Evolutionary conservation across 1,139 yeast species (phyloP), one percentile per base, ranked within the genome.

Genomic region (Geotrichum citri-aurantii): DNA sequence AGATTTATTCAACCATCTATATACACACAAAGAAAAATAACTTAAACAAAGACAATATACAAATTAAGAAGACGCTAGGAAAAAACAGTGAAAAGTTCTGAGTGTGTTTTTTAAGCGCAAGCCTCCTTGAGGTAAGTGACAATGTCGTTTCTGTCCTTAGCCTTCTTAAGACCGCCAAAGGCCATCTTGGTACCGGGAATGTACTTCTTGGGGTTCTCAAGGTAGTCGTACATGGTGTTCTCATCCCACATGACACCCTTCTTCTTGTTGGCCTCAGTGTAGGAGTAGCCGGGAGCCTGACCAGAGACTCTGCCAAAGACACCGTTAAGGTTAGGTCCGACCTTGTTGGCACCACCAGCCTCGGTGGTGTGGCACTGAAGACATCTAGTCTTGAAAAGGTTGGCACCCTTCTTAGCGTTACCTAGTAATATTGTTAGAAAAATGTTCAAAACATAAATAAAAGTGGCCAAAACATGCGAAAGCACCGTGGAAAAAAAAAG

Each of bases 101-200:
- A 14, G 17, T 11, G 3, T 14, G 40, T 31, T 11, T 31, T 37
- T 37, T 14, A 37, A 37, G 42, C 42, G 31, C 47, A 23, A 67
- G 97, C 96, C 65, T 77, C 76, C 69, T 80, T 82, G 81, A 92
- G 84, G 88, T 90, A 93, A 70, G 99, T 83, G 72, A 93, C 79
- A 77, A 93, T 82, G 77, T 93, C 98, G 81, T 90, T 89, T 86
- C 98, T 90, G 83, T 93, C 99, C 88, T 91, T 93, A 68, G 92
- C 85, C 85, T 93, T 93, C 93, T 93, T 93, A 79, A 93, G 86
- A 81, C 99, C 99, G 81, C 97, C 99, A 73, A 93, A 93, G 67
- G 99, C 99, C 99, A 93, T 93, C 87, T 93, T 93, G 81, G 98
- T 93, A 79, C 99, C 99, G 75, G 99, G 99, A 71, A 93, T 91